Conservation (phyloP, 139 green algal genomes). For the Haematococcus lacustris region DNA sequence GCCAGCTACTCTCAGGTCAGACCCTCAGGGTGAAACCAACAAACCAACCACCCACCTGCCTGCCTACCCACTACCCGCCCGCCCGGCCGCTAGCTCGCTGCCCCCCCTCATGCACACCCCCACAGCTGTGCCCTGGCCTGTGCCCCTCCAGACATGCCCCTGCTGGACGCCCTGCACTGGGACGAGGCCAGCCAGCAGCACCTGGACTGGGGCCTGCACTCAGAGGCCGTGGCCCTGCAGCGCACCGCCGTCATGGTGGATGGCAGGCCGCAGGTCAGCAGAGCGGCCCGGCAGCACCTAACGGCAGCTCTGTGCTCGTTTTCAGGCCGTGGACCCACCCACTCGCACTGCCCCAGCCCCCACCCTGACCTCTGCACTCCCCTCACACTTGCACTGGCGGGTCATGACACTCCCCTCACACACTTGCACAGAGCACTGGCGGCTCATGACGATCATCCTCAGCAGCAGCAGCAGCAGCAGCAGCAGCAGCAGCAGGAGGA, state of each 20-base stretch:
- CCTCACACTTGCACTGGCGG: neutral
- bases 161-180: slow-evolving; percentile 65
- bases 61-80: neutral
- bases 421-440: too few species aligned
- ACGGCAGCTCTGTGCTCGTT: too few species aligned
- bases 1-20: neutral
- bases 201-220: slow-evolving; percentile 86
- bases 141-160: slow-evolving; percentile 30
- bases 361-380: neutral
- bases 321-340: neutral
- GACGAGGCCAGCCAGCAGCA: slow-evolving; percentile 50
- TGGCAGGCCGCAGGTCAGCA: too few species aligned
- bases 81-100: too few species aligned
- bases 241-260: too few species aligned
- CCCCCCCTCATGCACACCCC: neutral
- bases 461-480: too few species aligned
- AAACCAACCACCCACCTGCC: neutral
- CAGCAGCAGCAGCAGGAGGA: neutral
- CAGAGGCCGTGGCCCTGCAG: slow-evolving; percentile 53
- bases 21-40: neutral
- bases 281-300: neutral
- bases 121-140: neutral
- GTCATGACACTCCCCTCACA: neutral
- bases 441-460: too few species aligned
- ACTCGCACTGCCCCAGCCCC: neutral